Percentiles rank a stretch among this genome's conserved stretches.
These are phyloP conservation scores for Metarhizium sp. DNA, from an alignment of 2,329 filamentous ascomycete genomes.

Conservation along the genomic window DNA sequence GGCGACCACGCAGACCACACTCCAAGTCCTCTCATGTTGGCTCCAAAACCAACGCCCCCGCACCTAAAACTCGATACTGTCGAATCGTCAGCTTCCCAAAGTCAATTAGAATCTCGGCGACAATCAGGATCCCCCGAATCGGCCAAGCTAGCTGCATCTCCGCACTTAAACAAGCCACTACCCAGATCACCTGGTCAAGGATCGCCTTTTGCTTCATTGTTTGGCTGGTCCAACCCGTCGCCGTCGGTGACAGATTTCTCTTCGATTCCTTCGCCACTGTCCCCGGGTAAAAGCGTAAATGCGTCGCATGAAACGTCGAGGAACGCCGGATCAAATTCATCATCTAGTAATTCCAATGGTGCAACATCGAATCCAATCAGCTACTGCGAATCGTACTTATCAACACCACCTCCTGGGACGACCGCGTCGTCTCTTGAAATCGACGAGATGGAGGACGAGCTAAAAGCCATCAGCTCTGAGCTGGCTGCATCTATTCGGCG, in stretches of 20 bases:
- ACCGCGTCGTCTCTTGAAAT: slow-evolving; percentile 44
- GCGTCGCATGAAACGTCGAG: slow-evolving; percentile 16
- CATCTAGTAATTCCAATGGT: slow-evolving; percentile 27
- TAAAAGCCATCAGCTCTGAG: slow-evolving; percentile 88
- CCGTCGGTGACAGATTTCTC: slow-evolving; percentile 42
- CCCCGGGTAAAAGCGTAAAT: slow-evolving; percentile 29
- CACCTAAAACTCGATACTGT: slow-evolving; percentile 41
- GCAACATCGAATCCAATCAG: slow-evolving; percentile 33
- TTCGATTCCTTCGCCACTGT: slow-evolving; percentile 43
- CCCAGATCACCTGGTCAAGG: slow-evolving; percentile 42
- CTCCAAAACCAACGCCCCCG: slow-evolving; percentile 40
- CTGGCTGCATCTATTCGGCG: slow-evolving; percentile 85
- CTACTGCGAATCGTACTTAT: slow-evolving; percentile 43
- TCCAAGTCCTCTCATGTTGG: slow-evolving; percentile 38
- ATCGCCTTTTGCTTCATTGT: slow-evolving; percentile 41
- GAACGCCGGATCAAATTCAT: slow-evolving; percentile 2
- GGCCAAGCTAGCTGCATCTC: slow-evolving; percentile 16
- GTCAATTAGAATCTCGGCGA: slow-evolving; percentile 15
- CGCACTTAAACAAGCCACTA: slow-evolving; percentile 43
- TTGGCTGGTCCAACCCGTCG: slow-evolving; percentile 41
- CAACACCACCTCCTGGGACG: slow-evolving; percentile 34
- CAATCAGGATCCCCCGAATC: slow-evolving; percentile 19
- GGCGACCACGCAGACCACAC: slow-evolving; percentile 28
- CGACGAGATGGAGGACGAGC: slow-evolving; percentile 86
- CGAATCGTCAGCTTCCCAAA: slow-evolving; percentile 20